Evolutionary conservation across 2,329 filamentous ascomycete genomes (phyloP).

Genomic region (Aureobasidium lini): DNA sequence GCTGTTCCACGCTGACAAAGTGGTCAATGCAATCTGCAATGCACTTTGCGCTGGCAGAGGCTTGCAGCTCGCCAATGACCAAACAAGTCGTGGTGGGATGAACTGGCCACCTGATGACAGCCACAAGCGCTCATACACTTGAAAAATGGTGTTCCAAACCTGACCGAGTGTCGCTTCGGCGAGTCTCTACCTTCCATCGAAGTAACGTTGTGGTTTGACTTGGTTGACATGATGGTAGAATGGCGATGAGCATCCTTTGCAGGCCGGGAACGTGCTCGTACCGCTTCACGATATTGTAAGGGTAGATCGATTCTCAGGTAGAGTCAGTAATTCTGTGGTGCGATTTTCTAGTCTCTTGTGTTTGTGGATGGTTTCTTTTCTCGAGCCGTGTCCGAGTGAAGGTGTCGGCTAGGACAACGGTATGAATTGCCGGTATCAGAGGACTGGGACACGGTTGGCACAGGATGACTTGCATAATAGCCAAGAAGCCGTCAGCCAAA

Average conservation of each 20-base stretch:
- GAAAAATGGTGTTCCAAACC: background rate
- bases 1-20: background rate
- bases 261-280: no score
- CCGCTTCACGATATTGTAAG: no score
- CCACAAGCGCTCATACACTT: background rate
- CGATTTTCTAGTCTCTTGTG: no score
- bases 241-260: no score
- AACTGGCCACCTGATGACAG: background rate
- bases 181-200: background rate
- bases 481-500: no score
- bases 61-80: background rate
- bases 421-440: background rate
- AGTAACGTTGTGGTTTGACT: background rate
- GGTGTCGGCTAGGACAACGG: background rate
- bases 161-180: background rate
- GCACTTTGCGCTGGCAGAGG: conserved; percentile 6
- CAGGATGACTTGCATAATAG: background rate
- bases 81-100: background rate
- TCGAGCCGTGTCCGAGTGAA: background rate
- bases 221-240: background rate
- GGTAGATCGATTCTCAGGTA: no score
- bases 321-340: no score
- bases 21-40: background rate
- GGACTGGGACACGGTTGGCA: background rate
- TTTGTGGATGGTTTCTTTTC: no score